Conservation (phyloP, 2,329 filamentous ascomycete species). For the Aspergillus novofumigatus region DNA sequence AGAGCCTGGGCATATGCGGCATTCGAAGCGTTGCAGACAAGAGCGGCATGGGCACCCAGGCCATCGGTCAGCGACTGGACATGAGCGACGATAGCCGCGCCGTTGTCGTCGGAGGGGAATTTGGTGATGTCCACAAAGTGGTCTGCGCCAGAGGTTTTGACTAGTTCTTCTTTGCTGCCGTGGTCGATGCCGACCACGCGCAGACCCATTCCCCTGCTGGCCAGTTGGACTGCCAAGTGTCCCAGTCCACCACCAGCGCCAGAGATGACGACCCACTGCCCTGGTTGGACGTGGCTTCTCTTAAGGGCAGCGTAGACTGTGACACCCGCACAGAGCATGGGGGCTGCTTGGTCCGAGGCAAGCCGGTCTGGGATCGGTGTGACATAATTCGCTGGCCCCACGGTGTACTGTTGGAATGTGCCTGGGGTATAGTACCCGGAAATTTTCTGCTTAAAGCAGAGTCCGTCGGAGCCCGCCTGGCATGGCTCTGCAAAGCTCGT, state of each 20-base stretch:
- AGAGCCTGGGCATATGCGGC: constrained; percentile 49
- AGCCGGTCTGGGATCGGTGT: constrained; percentile 64
- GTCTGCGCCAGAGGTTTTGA: constrained; percentile 60
- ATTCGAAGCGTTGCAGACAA: constrained; percentile 53
- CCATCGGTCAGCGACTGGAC: constrained; percentile 56
- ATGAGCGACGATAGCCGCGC: constrained; percentile 48
- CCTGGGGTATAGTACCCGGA: constrained; percentile 66
- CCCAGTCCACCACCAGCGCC: constrained; percentile 63
- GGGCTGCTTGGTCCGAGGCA: constrained; percentile 58
- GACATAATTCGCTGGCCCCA: constrained; percentile 63
- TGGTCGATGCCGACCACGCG: constrained; percentile 64
- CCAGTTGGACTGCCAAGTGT: constrained; percentile 60
- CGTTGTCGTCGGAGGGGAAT: constrained; percentile 44
- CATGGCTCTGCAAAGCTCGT: constrained; percentile 40
- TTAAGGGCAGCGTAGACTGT: constrained; percentile 64
- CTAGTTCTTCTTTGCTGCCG: constrained; percentile 56
- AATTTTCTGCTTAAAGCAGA: constrained; percentile 54
- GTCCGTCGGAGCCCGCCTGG: constrained; percentile 51
- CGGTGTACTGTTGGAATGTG: constrained; percentile 68
- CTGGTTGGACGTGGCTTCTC: constrained; percentile 55
- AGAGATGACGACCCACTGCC: constrained; percentile 58
- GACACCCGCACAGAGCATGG: constrained; percentile 64
- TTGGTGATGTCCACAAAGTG: constrained; percentile 61
- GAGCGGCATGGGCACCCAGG: constrained; percentile 57
- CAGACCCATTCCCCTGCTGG: constrained; percentile 56